A percentile compares a stretch with the other conserved stretches of the same genome.
These are phyloP conservation scores for Alternaria burnsii DNA, from an alignment of 2,329 filamentous ascomycete species.

Conservation along the genomic window DNA sequence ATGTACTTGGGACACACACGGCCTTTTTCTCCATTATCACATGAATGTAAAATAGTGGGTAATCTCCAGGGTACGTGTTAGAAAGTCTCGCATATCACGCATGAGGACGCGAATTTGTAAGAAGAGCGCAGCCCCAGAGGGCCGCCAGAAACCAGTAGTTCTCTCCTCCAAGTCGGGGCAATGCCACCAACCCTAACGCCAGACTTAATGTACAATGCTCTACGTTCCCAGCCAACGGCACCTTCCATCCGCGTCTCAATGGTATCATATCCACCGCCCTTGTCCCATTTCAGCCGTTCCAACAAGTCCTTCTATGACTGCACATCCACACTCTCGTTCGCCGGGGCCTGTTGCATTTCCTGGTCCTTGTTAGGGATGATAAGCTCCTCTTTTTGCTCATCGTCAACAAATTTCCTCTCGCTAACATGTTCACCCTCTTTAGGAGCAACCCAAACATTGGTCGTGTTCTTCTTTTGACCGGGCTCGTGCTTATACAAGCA, in stretches of 20 bases:
- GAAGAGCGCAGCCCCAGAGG: constrained; percentile 14
- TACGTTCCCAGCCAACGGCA: constrained; percentile 8
- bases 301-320: constrained; percentile 22
- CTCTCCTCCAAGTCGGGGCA: constrained; percentile 8
- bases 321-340: constrained; percentile 33
- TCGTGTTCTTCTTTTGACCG: constrained; percentile 78
- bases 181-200: constrained; percentile 19
- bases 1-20: not conserved
- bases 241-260: constrained; percentile 13
- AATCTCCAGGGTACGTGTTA: not conserved
- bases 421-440: constrained; percentile 71
- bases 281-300: not conserved
- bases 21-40: not conserved
- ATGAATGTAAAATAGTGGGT: not conserved
- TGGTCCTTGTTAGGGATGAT: constrained; percentile 66
- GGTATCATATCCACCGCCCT: constrained; percentile 26
- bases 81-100: not conserved
- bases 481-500: constrained; percentile 92
- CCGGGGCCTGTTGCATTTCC: constrained; percentile 26
- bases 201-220: constrained; percentile 41
- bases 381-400: constrained; percentile 72
- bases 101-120: not conserved
- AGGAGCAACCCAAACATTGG: constrained; percentile 85
- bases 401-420: constrained; percentile 86
- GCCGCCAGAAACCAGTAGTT: constrained; percentile 14